These are phyloP conservation scores for Saturnispora ahearnii DNA, from an alignment of 805 yeast genomes.

Conservation along the genomic window DNA sequence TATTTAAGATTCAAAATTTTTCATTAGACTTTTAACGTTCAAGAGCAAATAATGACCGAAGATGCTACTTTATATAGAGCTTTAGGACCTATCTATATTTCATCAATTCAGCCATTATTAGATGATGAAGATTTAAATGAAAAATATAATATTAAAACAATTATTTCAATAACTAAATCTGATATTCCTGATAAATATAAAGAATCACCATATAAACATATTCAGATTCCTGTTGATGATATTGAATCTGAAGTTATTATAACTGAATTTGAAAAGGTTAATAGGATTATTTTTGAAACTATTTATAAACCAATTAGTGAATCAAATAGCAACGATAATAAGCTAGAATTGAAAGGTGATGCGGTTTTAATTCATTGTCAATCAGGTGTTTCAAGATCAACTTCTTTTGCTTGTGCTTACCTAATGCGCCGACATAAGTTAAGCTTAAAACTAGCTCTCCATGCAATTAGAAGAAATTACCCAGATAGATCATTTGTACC, in stretches of 20 bases:
- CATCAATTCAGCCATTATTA: slow-evolving; percentile 59
- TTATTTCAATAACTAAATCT: slow-evolving; percentile 63
- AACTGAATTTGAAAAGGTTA: slow-evolving; percentile 49
- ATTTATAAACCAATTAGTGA: slow-evolving; percentile 32
- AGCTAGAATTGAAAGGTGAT: slow-evolving; percentile 14
- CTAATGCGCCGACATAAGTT: slow-evolving; percentile 48
- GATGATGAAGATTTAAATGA: slow-evolving; percentile 42
- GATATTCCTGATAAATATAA: slow-evolving; percentile 45
- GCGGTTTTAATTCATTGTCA: slow-evolving; percentile 41
- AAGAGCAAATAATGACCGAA: slow-evolving; percentile 6
- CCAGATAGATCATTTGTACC: slow-evolving; percentile 45
- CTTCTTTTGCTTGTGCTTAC: slow-evolving; percentile 37
- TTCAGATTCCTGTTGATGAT: slow-evolving; percentile 68
- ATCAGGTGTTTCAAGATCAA: slow-evolving; percentile 45
- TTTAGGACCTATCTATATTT: slow-evolving; percentile 72
- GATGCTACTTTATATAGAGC: slow-evolving; percentile 37
- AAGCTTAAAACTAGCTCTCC: slow-evolving; percentile 50
- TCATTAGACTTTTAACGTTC: neutral
- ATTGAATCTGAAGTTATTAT: slow-evolving; percentile 58
- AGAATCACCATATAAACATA: slow-evolving; percentile 35
- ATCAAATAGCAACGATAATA: slow-evolving; percentile 11
- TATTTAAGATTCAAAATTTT: neutral
- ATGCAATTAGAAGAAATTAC: slow-evolving; percentile 64
- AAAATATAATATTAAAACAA: slow-evolving; percentile 54
- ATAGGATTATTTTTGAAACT: slow-evolving; percentile 58